phyloP scores from a whole-genome alignment of 495 filamentous ascomycete genomes.

The Collariella sp. region DNA sequence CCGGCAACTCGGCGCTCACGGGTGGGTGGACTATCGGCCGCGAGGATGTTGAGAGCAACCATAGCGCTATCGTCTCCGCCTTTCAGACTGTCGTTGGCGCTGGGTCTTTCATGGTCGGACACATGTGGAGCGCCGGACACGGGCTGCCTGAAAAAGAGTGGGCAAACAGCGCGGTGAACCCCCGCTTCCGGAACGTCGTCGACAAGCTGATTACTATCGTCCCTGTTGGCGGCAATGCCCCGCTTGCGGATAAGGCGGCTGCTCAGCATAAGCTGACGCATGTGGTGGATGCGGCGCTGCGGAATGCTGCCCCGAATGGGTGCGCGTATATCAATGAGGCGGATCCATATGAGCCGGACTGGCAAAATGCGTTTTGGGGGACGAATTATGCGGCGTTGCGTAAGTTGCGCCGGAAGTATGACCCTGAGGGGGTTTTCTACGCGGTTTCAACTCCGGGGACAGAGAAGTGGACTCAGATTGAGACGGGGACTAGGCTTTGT shows the following conservation, averaged over 20 bases:
- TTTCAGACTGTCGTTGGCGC: conserved; percentile 31
- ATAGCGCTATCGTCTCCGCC: conserved; percentile 32
- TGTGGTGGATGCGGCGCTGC: conserved; percentile 38
- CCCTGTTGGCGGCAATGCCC: conserved; percentile 24
- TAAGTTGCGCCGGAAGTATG: conserved; percentile 46
- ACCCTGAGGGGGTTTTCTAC: conserved; percentile 47
- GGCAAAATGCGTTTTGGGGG: conserved; percentile 49
- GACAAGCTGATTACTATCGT: conserved; percentile 43
- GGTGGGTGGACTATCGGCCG: conserved; percentile 40
- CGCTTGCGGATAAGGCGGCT: conserved; percentile 30
- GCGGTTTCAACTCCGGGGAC: conserved; percentile 37
- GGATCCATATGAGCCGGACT: conserved; percentile 49
- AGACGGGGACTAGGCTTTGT: conserved; percentile 36
- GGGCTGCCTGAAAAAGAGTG: conserved; percentile 25
- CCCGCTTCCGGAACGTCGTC: conserved; percentile 37
- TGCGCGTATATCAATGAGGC: conserved; percentile 40
- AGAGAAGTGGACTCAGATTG: conserved; percentile 38
- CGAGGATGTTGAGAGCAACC: conserved; percentile 34
- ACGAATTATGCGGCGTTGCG: conserved; percentile 39
- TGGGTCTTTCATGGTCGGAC: conserved; percentile 38
- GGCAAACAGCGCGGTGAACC: conserved; percentile 32
- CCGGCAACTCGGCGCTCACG: conserved; percentile 36
- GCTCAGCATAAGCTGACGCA: conserved; percentile 35
- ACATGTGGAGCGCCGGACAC: conserved; percentile 42
- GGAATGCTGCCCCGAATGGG: conserved; percentile 34